Evolutionary conservation across 2,329 filamentous ascomycete species (phyloP).

Genomic region (Rutstroemia sp.): DNA sequence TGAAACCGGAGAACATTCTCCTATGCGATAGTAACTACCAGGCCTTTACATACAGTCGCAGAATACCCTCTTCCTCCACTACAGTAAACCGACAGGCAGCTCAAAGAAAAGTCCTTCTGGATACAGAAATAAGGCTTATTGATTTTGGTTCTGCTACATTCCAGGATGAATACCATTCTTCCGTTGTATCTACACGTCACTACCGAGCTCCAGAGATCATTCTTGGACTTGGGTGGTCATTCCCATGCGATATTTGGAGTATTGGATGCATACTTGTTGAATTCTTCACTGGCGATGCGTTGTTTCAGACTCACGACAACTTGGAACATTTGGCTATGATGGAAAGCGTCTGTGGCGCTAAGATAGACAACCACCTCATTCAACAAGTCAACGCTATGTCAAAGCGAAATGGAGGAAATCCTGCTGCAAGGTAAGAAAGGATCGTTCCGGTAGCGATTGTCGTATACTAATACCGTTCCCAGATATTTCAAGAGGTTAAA

Average conservation of each 20-base stretch:
- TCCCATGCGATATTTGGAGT: conserved; percentile 67
- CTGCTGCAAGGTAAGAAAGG: conserved; percentile 54
- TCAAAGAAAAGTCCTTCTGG: conserved; percentile 56
- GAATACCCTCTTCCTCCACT: conserved; percentile 59
- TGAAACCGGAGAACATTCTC: conserved; percentile 65
- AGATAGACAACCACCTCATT: conserved; percentile 53
- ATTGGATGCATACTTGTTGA: conserved; percentile 67
- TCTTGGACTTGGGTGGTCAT: conserved; percentile 63
- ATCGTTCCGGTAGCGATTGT: background rate
- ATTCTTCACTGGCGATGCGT: conserved; percentile 63
- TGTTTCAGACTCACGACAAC: conserved; percentile 68
- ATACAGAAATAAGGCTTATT: conserved; percentile 63
- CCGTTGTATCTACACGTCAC: conserved; percentile 62
- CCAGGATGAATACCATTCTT: conserved; percentile 66
- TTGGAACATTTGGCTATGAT: conserved; percentile 70
- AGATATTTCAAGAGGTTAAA: conserved; percentile 61
- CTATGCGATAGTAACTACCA: conserved; percentile 59
- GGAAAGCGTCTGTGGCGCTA: conserved; percentile 56
- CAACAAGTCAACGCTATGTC: conserved; percentile 49
- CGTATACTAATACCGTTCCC: conserved; percentile 26
- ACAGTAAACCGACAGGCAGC: conserved; percentile 53
- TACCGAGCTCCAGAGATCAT: conserved; percentile 67
- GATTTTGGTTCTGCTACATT: conserved; percentile 68
- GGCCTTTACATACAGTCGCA: conserved; percentile 63
- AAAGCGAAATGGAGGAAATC: conserved; percentile 49